Conservation (phyloP, 75 land plant genomes). For the Selaginella moellendorffii region DNA sequence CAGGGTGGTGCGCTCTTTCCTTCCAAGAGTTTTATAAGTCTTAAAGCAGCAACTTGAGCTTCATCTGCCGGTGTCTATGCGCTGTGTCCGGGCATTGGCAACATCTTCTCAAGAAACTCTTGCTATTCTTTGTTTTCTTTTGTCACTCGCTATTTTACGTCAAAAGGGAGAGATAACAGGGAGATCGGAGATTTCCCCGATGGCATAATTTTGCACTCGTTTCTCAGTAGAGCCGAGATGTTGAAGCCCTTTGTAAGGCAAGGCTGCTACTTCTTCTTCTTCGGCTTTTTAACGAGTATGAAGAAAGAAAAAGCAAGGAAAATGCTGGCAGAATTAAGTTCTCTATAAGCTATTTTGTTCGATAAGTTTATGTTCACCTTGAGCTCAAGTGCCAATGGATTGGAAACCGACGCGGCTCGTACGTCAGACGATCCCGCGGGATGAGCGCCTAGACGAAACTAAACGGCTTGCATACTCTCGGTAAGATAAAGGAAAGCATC, state of each 20-base stretch:
- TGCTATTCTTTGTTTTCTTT: neutral
- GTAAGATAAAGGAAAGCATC: slow-evolving; percentile 18
- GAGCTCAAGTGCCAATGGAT: slow-evolving; percentile 42
- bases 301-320: slow-evolving; percentile 54
- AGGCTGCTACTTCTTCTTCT: slow-evolving; percentile 87
- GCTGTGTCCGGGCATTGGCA: slow-evolving; percentile 86
- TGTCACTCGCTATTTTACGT: neutral
- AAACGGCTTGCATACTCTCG: slow-evolving; percentile 21
- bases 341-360: neutral
- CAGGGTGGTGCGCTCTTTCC: slow-evolving; percentile 19
- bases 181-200: slow-evolving; percentile 71
- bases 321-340: slow-evolving; percentile 43
- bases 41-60: slow-evolving; percentile 68
- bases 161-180: too few relatives aligned
- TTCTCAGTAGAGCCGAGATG: slow-evolving; percentile 69
- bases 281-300: slow-evolving; percentile 62
- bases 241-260: slow-evolving; percentile 55
- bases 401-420: slow-evolving; percentile 84
- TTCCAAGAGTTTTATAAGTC: slow-evolving; percentile 22
- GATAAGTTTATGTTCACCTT: neutral
- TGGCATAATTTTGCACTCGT: slow-evolving; percentile 86
- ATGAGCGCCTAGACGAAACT: slow-evolving; percentile 17
- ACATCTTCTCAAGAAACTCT: slow-evolving; percentile 23
- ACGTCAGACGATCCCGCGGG: slow-evolving; percentile 43
- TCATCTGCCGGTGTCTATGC: slow-evolving; percentile 56